Evolutionary conservation across 192 early-diverging fungal genomes (phyloP).

Genomic region (Diversispora eburnea): DNA sequence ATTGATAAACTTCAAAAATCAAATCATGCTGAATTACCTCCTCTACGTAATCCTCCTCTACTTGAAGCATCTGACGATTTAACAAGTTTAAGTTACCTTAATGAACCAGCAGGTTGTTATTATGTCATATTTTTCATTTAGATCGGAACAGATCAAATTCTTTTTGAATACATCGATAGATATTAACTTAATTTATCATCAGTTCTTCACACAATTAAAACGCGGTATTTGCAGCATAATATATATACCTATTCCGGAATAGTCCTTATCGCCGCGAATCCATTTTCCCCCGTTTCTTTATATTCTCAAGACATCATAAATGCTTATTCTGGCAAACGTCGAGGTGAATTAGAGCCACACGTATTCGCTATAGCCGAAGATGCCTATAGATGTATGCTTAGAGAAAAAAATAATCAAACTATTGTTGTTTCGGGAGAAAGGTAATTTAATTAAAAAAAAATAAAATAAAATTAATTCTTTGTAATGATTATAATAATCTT

Average conservation of each 20-base stretch:
- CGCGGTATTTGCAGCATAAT: conserved; percentile 86
- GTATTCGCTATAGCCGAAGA: conserved; percentile 99
- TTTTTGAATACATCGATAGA: not conserved
- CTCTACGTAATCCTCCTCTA: conserved; percentile 88
- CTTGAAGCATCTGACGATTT: conserved; percentile 88
- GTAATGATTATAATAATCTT: not conserved
- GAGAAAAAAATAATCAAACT: conserved; percentile 91
- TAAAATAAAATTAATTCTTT: not conserved
- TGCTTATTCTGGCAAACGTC: conserved; percentile 87
- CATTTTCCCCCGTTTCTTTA: conserved; percentile 80
- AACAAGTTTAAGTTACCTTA: conserved; percentile 91
- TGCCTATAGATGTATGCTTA: conserved; percentile 93
- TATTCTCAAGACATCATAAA: conserved; percentile 93
- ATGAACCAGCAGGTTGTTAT: conserved; percentile 77
- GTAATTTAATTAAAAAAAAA: conserved; percentile 36
- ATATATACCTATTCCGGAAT: conserved; percentile 99
- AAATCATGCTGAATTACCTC: conserved; percentile 74
- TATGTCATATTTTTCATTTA: not conserved
- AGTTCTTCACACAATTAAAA: conserved; percentile 89
- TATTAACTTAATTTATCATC: conserved; percentile 3
- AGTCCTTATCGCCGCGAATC: conserved; percentile 96
- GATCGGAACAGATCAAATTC: too few species aligned
- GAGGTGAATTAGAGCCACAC: conserved; percentile 95
- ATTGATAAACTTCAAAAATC: conserved; percentile 62
- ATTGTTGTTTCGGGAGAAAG: conserved; percentile 97